Conservation (phyloP, 352 stramenopile species). For the Phytopythium boreale region DNA sequence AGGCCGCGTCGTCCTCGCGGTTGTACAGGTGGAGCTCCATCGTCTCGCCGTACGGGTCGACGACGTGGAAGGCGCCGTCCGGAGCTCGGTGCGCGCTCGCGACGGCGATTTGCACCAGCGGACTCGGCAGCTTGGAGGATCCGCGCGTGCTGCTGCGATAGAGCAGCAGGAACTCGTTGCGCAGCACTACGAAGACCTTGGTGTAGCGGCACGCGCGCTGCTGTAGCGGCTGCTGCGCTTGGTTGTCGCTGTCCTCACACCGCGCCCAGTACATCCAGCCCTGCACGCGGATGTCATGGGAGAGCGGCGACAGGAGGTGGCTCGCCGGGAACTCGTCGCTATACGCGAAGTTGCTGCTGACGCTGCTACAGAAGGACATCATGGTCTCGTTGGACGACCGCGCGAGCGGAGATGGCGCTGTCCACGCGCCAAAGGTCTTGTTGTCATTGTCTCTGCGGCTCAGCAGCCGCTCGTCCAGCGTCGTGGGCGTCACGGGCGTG, state of each 20-base stretch:
- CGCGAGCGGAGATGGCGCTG: conserved; percentile 2
- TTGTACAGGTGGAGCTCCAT: conserved; percentile 79
- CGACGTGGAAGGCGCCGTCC: conserved; percentile 44
- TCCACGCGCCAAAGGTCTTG: conserved; percentile 22
- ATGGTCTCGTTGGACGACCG: conserved; percentile 16
- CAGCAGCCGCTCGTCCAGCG: conserved; percentile 4
- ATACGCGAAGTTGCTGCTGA: conserved; percentile 15
- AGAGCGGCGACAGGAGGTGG: conserved; percentile 26
- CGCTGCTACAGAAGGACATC: conserved; percentile 19
- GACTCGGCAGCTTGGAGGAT: conserved; percentile 30
- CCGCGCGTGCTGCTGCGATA: conserved; percentile 46
- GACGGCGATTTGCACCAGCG: conserved; percentile 67
- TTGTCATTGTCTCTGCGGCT: background rate
- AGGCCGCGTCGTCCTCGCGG: conserved; percentile 27
- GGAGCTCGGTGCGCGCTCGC: conserved; percentile 38
- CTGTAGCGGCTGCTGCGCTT: conserved; percentile 8
- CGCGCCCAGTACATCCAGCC: conserved; percentile 80
- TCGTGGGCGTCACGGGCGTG: conserved; percentile 3
- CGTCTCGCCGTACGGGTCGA: conserved; percentile 59
- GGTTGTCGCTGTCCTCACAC: conserved; percentile 15
- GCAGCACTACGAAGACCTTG: conserved; percentile 69
- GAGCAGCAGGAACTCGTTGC: conserved; percentile 67
- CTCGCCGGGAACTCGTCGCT: conserved; percentile 12
- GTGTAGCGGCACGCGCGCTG: conserved; percentile 41
- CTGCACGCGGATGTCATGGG: conserved; percentile 36